Base-by-base conservation (phyloP, 805 yeast genomes). In the Pichia occidentalis region DNA sequence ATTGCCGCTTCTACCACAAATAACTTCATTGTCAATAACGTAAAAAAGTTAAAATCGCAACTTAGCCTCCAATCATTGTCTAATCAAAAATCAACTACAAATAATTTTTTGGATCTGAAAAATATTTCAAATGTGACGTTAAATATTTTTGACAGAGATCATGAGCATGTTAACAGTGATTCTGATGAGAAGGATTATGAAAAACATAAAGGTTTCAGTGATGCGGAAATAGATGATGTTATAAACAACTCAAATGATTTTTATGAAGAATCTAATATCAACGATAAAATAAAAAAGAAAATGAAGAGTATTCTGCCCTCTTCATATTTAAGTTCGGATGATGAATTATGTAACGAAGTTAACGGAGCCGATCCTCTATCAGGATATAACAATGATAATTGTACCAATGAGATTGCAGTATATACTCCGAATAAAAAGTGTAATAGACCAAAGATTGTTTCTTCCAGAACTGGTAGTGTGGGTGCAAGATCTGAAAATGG, bases 311-410 rank as follows among this genome's bases (percentile, higher is more conserved):
- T 18, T 3, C 24, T 19, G 9, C 26, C 43, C 17, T 17, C 36
- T 9, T 25, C 36, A 17, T 24, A 18, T 11, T 21, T 34, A 8
- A 34, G 43, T 30, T 34, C 43, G 5, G 39, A 34, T 29, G 43
- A 39, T 14, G 43, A 34, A 14, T 21, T 14, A 10, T 13, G n/a
- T 4, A 20, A 18, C 5, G 16, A 24, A 19, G 21, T 20, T 6
- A 25, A 4, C 20, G 14, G 37, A 5, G 5, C 24, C 4, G 24
- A 21, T 16, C 32, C 32, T 32, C 14, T 33, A 5, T 31, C 29
- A 3, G 29, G 20, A 21, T 29, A 20, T 24, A 31, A 32, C 32
- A 16, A 23, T 22, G 36, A 27, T 13, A 40, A 39, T 19, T 34
- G 24, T 18, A 25, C 21, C 18, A 23, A 23, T 28, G 43, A 40